phyloP scores from a whole-genome alignment of 169 alveolate genomes.

The Plasmodium gonderi region DNA sequence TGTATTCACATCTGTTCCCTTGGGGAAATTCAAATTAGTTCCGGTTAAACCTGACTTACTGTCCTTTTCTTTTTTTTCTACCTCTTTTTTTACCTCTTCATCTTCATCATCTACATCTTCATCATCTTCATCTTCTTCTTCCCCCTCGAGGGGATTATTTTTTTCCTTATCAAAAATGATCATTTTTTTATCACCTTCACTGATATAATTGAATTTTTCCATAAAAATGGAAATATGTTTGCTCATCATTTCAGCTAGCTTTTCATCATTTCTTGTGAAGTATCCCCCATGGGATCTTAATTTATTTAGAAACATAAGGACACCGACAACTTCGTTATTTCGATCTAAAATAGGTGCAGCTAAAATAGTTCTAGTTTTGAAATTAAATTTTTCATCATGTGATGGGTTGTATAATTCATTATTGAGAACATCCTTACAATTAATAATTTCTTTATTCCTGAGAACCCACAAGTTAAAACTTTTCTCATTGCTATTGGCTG shows the following conservation, averaged over 20 bases:
- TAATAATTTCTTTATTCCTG: slow-evolving; percentile 62
- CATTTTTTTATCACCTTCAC: slow-evolving; percentile 72
- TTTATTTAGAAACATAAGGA: slow-evolving; percentile 60
- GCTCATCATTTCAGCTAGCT: slow-evolving; percentile 65
- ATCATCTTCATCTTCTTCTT: slow-evolving; percentile 14
- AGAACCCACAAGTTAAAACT: slow-evolving; percentile 69
- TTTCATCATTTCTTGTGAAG: slow-evolving; percentile 54
- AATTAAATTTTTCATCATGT: slow-evolving; percentile 71
- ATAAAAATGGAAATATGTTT: slow-evolving; percentile 67
- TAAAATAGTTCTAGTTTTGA: slow-evolving; percentile 53
- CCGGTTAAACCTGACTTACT: not conserved
- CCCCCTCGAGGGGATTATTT: slow-evolving; percentile 17
- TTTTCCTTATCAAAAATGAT: slow-evolving; percentile 50
- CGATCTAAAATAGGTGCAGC: slow-evolving; percentile 71
- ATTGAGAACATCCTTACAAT: slow-evolving; percentile 58
- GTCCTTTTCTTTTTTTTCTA: not conserved
- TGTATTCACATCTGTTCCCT: not conserved
- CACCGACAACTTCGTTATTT: slow-evolving; percentile 66
- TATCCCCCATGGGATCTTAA: slow-evolving; percentile 64
- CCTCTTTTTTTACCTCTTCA: not conserved
- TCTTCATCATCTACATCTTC: not conserved
- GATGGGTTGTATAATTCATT: slow-evolving; percentile 48
- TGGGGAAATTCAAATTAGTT: not conserved
- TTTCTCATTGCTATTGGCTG: slow-evolving; percentile 65
- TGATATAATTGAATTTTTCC: slow-evolving; percentile 65